Conservation (phyloP, 129 eudicot species). For the Cynara cardunculus region DNA sequence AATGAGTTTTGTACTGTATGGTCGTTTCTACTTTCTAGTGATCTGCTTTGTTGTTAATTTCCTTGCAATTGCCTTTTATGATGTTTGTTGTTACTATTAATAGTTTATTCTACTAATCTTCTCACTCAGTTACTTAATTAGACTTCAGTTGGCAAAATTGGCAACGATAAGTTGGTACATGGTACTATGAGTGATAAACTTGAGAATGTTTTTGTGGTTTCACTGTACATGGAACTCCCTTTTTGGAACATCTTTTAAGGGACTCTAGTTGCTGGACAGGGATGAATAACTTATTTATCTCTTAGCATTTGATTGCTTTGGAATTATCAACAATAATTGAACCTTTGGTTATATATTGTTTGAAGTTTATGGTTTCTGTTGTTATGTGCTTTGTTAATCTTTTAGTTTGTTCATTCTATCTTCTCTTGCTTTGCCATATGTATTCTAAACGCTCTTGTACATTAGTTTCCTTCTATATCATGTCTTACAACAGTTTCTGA, state of each 20-base stretch:
- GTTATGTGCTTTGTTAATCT: background rate
- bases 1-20: background rate
- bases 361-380: background rate
- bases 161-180: background rate
- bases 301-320: background rate
- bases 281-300: background rate
- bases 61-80: background rate
- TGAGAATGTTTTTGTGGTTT: background rate
- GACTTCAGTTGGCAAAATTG: background rate
- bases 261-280: background rate
- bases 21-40: background rate
- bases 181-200: background rate
- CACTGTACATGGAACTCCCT: background rate
- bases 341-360: background rate
- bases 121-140: background rate
- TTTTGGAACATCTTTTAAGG: background rate
- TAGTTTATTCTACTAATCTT: background rate
- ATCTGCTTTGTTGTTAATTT: background rate
- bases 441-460: background rate
- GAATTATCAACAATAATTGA: background rate
- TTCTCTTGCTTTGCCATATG: background rate
- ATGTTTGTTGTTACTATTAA: background rate
- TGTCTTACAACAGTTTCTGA: too few species aligned
- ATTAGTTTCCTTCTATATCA: background rate
- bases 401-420: background rate